Percentiles rank a stretch among this genome's conserved stretches.
Conservation (phyloP, 2,329 filamentous ascomycete species). For the Diaporthe vexans region DNA sequence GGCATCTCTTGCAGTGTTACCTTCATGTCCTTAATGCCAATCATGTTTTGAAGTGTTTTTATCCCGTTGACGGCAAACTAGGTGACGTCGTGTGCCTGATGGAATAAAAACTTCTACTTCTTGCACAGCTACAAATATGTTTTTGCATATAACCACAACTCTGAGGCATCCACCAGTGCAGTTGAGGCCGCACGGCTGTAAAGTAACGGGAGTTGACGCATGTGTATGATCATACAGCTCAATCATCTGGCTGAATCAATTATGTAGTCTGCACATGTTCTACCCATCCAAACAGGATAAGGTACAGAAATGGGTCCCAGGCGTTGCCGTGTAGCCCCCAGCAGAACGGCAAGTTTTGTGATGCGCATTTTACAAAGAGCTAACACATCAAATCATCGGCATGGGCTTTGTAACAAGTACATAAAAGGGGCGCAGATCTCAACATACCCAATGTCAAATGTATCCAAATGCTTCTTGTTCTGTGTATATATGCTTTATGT, state of each 20-base stretch:
- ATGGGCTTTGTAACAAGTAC: neutral
- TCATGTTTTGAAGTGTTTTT: neutral
- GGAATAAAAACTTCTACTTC: neutral
- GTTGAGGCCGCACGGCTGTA: neutral
- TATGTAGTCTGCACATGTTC: neutral
- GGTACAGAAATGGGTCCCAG: neutral
- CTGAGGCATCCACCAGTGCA: no score
- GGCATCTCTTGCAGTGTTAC: neutral
- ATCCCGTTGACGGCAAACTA: neutral
- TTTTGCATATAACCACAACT: no score
- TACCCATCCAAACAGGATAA: neutral
- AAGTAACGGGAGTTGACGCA: no score
- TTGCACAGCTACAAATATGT: neutral
- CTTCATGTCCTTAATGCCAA: neutral
- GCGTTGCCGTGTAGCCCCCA: neutral
- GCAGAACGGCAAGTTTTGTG: neutral
- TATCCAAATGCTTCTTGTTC: neutral
- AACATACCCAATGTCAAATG: neutral
- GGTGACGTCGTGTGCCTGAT: no score
- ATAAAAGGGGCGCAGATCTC: neutral
- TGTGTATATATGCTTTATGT: neutral
- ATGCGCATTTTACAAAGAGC: neutral
- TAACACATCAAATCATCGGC: neutral
- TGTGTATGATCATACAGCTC: no score
- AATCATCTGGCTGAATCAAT: no score